Conservation (phyloP, 1,284 basidiomycete genomes). For the Chondrostereum purpureum region DNA sequence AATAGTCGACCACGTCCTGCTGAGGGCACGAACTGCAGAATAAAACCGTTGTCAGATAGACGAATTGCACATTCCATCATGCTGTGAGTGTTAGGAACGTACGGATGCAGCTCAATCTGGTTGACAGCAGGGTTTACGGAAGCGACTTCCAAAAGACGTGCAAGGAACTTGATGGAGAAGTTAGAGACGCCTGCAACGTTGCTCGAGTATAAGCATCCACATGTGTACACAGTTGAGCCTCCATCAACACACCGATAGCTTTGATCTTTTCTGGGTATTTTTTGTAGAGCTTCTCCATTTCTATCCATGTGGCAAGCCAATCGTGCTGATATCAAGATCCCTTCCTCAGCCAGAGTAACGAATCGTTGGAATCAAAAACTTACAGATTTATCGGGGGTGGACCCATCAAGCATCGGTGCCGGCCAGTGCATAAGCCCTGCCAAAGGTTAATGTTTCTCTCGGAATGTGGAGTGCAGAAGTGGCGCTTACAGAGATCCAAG, state of each 20-base stretch:
- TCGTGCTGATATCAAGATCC: constrained; percentile 27
- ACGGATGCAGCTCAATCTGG: constrained; percentile 77
- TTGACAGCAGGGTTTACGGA: constrained; percentile 74
- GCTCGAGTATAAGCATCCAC: too few species aligned
- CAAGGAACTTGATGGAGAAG: constrained; percentile 56
- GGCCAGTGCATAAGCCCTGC: constrained; percentile 79
- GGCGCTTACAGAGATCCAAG: constrained; percentile 62
- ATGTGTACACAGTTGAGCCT: not conserved
- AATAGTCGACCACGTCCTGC: constrained; percentile 56
- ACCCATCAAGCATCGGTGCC: constrained; percentile 50
- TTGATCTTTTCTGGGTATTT: constrained; percentile 60
- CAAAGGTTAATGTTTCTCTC: constrained; percentile 6
- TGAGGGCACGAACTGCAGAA: constrained; percentile 51
- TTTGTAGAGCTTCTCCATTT: constrained; percentile 66
- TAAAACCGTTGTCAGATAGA: not conserved
- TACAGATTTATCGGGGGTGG: constrained; percentile 36
- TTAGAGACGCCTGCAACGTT: constrained; percentile 65
- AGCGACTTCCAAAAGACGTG: constrained; percentile 50
- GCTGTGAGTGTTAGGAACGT: too few species aligned
- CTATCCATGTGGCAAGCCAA: constrained; percentile 75
- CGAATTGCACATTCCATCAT: constrained; percentile 4
- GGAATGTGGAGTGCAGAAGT: constrained; percentile 12
- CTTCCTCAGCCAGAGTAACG: constrained; percentile 4
- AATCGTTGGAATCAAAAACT: constrained; percentile 2
- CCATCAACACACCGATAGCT: constrained; percentile 54